Evolutionary conservation across 768 basidiomycete genomes (phyloP).

Genomic region (Amanita phalloides): DNA sequence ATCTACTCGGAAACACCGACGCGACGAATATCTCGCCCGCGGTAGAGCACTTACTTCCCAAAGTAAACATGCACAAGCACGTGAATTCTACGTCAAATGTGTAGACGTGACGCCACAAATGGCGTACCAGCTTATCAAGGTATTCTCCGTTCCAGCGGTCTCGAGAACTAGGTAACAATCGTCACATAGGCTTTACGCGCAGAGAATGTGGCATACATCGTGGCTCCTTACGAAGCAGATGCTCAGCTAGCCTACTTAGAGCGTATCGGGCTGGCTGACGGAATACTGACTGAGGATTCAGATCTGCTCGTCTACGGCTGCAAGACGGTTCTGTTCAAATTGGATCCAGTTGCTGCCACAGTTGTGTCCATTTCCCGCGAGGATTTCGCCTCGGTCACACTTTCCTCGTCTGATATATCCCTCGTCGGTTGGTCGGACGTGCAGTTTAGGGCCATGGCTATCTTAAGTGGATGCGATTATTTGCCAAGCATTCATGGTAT

Average conservation of each 20-base stretch:
- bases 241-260: conserved; percentile 94
- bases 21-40: conserved; percentile 66
- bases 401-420: conserved; percentile 51
- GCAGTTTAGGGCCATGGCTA: conserved; percentile 90
- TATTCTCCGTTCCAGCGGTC: conserved; percentile 14
- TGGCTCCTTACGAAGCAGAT: conserved; percentile 98
- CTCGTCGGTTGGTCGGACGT: conserved; percentile 83
- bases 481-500: conserved; percentile 84
- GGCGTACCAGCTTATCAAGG: conserved; percentile 97
- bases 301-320: conserved; percentile 98
- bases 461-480: conserved; percentile 90
- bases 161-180: conserved; percentile 5
- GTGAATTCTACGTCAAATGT: conserved; percentile 84
- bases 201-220: conserved; percentile 74
- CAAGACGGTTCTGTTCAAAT: conserved; percentile 84
- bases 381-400: conserved; percentile 41
- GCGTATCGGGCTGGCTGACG: conserved; percentile 70
- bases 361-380: conserved; percentile 54
- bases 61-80: conserved; percentile 71
- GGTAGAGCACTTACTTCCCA: conserved; percentile 68
- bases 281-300: conserved; percentile 94
- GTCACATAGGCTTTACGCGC: conserved; percentile 67
- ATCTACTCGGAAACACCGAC: conserved; percentile 58
- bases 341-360: conserved; percentile 60
- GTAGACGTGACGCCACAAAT: conserved; percentile 95